phyloP scores from a whole-genome alignment of 345 rosid species.

The Garcia nutans region DNA sequence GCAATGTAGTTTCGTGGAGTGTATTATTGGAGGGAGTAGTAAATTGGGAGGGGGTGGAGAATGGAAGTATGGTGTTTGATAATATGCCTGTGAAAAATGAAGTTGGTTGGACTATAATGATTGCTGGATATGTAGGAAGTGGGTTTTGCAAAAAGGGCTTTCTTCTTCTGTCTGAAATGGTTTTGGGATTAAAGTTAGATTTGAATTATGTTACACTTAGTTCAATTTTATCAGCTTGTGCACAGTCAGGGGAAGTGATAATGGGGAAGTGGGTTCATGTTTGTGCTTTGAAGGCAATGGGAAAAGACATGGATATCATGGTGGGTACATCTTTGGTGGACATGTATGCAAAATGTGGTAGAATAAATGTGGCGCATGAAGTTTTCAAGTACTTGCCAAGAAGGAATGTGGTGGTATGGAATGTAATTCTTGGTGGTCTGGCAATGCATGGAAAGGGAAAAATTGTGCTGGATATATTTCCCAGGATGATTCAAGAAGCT shows the following conservation, averaged over 20 bases:
- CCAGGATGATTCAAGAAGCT: conserved; percentile 58
- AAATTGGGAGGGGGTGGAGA: conserved; percentile 60
- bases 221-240: conserved; percentile 64
- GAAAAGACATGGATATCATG: conserved; percentile 48
- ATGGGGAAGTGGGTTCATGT: conserved; percentile 79
- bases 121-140: conserved; percentile 58
- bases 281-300: conserved; percentile 54
- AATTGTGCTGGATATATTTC: conserved; percentile 49
- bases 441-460: conserved; percentile 73
- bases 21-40: conserved; percentile 56
- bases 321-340: conserved; percentile 78
- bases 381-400: conserved; percentile 50
- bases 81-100: conserved; percentile 69
- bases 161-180: conserved; percentile 45
- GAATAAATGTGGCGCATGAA: conserved; percentile 45
- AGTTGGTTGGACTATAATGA: conserved; percentile 75
- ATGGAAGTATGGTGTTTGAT: conserved; percentile 54
- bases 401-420: conserved; percentile 82
- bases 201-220: conserved; percentile 59
- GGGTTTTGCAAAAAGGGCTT: conserved; percentile 51
- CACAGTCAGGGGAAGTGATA: conserved; percentile 61
- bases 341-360: conserved; percentile 88
- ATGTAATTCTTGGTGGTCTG: conserved; percentile 67
- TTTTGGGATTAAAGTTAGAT: conserved; percentile 35
- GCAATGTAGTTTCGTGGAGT: conserved; percentile 74